Percentiles rank a stretch among this genome's conserved stretches.
Evolutionary conservation across 148 eudicot genomes (phyloP).

Genomic region (Agrostemma githago): DNA sequence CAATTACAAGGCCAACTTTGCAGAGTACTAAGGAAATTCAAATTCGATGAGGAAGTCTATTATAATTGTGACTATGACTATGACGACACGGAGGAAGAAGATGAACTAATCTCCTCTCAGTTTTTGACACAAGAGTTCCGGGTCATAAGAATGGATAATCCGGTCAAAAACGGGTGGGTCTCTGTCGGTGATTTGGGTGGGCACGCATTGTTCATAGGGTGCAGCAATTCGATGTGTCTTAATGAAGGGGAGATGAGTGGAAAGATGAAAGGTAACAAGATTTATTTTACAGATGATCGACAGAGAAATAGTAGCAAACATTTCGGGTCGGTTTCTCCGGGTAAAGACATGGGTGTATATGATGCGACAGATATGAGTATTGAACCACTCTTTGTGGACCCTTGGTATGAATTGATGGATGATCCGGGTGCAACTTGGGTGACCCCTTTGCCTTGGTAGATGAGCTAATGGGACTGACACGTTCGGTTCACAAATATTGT

Average conservation of each 20-base stretch:
- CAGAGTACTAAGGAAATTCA: constrained; percentile 15
- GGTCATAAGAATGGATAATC: constrained; percentile 16
- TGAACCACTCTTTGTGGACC: constrained; percentile 17
- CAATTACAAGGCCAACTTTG: constrained; percentile 15
- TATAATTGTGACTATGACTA: constrained; percentile 1
- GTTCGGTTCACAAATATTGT: too few relatives aligned
- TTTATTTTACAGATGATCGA: constrained; percentile 30
- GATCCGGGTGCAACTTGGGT: constrained; percentile 21
- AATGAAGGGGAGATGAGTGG: constrained; percentile 16
- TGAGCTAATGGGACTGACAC: too few relatives aligned
- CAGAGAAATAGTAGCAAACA: constrained; percentile 19
- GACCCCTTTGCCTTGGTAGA: constrained; percentile 24
- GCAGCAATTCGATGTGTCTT: constrained; percentile 17
- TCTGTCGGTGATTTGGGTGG: constrained; percentile 5
- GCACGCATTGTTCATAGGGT: constrained; percentile 28
- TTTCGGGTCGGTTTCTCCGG: constrained; percentile 24
- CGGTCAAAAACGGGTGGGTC: constrained; percentile 13
- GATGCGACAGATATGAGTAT: constrained; percentile 22
- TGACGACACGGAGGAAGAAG: neutral
- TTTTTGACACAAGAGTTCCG: constrained; percentile 15
- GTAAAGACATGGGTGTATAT: constrained; percentile 27
- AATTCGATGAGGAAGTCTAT: constrained; percentile 4
- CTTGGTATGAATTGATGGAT: constrained; percentile 10
- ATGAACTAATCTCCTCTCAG: neutral
- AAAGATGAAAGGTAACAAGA: constrained; percentile 13